Evolutionary conservation across 2,329 filamentous ascomycete genomes (phyloP), one percentile per base, ranked within the genome.

Genomic region (Bimuria novae-zelandiae): DNA sequence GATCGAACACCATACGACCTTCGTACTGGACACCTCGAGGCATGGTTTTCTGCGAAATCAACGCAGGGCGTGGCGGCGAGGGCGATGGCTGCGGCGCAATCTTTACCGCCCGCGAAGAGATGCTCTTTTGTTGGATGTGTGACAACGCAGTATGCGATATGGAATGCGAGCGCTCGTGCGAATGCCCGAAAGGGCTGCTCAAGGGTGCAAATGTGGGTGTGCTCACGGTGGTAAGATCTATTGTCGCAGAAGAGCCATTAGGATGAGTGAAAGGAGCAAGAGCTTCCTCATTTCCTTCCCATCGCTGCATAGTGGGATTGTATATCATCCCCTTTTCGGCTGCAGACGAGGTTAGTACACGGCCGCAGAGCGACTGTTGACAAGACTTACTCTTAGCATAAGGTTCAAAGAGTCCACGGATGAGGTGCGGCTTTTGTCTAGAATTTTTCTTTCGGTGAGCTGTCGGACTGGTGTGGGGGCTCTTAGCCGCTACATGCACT

Each of bases 1-100:
- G 94, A 69, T 99, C 94, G 71, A 97, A 99, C 8, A 97, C 89
- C 94, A 99, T 99, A 62, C 92, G 91, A n/a, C 92, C 90, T 52
- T 97, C 92, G 30, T 97, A 89, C 75, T 97, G 92, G 12, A 96
- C 89, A 56, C 91, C 92, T 67, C 93, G 90, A 56, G 88, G 71
- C 22, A 63, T 87, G 49, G 89, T 89, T 60, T 97, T 90, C 61
- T 96, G 94, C 42, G 92, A 92, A 65, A 99, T 99, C 16, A 99
- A 82, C 5, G 93, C 92, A 8, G 90, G 79, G 81, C 56, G 87
- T 76, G 62, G 80, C 32, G 78, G 79, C 36, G 75, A 79, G 73
- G 54, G 69, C n/a, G 58, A 62, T 16, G 64, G 65, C 7, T 33
- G 44, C 35, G 33, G 23, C 7, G 61, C 64, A 43, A 68, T 63